These are phyloP conservation scores for Pythium utonaiense DNA, from an alignment of 352 stramenopile species.

Conservation along the genomic window DNA sequence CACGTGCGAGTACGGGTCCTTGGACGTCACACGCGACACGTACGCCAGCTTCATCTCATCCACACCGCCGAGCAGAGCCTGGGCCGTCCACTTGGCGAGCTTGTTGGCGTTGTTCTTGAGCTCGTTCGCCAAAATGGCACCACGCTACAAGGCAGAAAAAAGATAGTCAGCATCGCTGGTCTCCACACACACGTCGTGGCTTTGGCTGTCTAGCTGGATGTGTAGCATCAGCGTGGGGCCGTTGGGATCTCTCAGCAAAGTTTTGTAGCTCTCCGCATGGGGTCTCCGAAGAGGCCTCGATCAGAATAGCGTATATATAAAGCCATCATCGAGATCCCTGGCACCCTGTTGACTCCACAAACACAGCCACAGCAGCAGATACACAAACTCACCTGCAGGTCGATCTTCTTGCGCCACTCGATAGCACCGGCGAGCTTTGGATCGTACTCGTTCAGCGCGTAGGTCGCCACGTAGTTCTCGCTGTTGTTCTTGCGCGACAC, in stretches of 20 bases:
- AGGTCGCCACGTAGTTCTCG: slow-evolving; percentile 93
- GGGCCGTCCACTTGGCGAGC: slow-evolving; percentile 97
- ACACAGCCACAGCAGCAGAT: slow-evolving; percentile 14
- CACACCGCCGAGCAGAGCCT: slow-evolving; percentile 93
- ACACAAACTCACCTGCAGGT: slow-evolving; percentile 86
- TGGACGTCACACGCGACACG: slow-evolving; percentile 91
- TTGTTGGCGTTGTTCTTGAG: slow-evolving; percentile 99
- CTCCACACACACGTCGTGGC: too few relatives aligned
- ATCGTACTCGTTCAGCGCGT: slow-evolving; percentile 97
- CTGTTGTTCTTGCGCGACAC: slow-evolving; percentile 83
- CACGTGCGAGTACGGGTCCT: slow-evolving; percentile 95
- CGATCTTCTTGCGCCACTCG: slow-evolving; percentile 97
- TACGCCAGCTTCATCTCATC: slow-evolving; percentile 99
- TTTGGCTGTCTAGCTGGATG: too few relatives aligned
- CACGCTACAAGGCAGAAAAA: slow-evolving; percentile 61
- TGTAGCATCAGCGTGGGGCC: too few relatives aligned
- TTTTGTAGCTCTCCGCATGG: slow-evolving; percentile 31
- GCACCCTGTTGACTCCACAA: slow-evolving; percentile 4
- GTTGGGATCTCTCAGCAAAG: slow-evolving; percentile 28
- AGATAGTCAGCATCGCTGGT: too few relatives aligned
- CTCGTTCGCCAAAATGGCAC: slow-evolving; percentile 96
- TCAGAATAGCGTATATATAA: slow-evolving; percentile 53
- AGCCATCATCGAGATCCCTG: slow-evolving; percentile 62
- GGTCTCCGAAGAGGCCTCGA: not conserved
- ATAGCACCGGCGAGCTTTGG: slow-evolving; percentile 84